Evolutionary conservation across 2,329 filamentous ascomycete species (phyloP), one percentile per base, ranked within the genome.

Genomic region (Aureobasidium uvarum): DNA sequence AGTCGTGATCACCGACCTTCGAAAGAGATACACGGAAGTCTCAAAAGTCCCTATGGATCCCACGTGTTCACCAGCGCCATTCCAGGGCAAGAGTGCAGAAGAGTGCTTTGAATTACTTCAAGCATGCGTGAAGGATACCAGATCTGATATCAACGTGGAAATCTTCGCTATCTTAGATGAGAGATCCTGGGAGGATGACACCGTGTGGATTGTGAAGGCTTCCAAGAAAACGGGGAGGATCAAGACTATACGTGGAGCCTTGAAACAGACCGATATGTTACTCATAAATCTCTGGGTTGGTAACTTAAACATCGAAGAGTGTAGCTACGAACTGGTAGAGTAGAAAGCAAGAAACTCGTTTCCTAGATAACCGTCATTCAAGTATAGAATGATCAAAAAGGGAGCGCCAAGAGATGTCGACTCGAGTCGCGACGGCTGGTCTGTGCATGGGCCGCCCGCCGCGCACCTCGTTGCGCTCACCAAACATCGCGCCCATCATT

Each of bases 331-430:
- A 25, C 11, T 46, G 7, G 45, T 25, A 18, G 45, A 5, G 5
- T n/a, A n/a, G n/a, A n/a, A n/a, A n/a, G n/a, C n/a, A n/a, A n/a
- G n/a, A n/a, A n/a, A n/a, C n/a, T n/a, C n/a, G n/a, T n/a, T n/a
- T n/a, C n/a, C n/a, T n/a, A n/a, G n/a, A n/a, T n/a, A n/a, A n/a
- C n/a, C n/a, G n/a, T n/a, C n/a, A n/a, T n/a, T n/a, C n/a, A n/a
- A n/a, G n/a, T n/a, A n/a, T n/a, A n/a, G n/a, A n/a, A n/a, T n/a
- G n/a, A n/a, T n/a, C n/a, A n/a, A n/a, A n/a, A 25, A 39, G 51
- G n/a, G 18, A 39, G 13, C 33, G 51, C 51, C n/a, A 54, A 54
- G 51, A 54, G 28, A 52, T 52, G 20, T 52, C 48, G 48, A 52
- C 33, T 38, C 51, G n/a, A 31, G 4, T 23, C 51, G 33, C 5